A percentile compares a stretch with the other conserved stretches of the same genome.
Conservation (phyloP, 1,284 basidiomycete species). For the Apiotrichum akiyoshidainum region DNA sequence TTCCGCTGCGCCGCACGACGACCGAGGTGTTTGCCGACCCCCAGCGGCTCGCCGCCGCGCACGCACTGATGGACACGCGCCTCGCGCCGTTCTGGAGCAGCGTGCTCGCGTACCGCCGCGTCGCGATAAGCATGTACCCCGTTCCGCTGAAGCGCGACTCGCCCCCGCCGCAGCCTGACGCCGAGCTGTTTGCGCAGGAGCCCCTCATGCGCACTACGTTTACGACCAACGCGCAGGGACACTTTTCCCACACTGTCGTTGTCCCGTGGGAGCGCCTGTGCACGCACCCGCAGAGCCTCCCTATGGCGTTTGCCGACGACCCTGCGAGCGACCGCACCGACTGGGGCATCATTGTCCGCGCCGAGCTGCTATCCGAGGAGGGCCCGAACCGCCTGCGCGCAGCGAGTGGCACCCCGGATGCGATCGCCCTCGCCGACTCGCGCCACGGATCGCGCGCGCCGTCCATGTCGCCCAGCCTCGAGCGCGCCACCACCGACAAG, state of each 20-base stretch:
- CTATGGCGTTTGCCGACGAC: constrained; percentile 60
- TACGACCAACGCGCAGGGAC: constrained; percentile 63
- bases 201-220: constrained; percentile 58
- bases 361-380: constrained; percentile 22
- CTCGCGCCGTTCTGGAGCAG: constrained; percentile 64
- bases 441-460: not conserved
- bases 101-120: constrained; percentile 35
- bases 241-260: constrained; percentile 62
- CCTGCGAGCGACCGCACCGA: constrained; percentile 50
- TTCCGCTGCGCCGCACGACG: constrained; percentile 1
- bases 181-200: constrained; percentile 34
- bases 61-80: constrained; percentile 69
- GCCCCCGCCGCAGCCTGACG: constrained; percentile 23
- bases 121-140: constrained; percentile 35
- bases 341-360: constrained; percentile 25
- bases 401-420: not conserved
- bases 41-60: constrained; percentile 54
- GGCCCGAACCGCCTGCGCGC: constrained; percentile 7
- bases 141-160: constrained; percentile 14
- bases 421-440: not conserved
- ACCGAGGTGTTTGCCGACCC: constrained; percentile 42
- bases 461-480: too few species aligned
- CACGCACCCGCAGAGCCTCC: constrained; percentile 59
- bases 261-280: constrained; percentile 68
- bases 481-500: not conserved